These are phyloP conservation scores for Pseudogymnoascus sp. DNA, from an alignment of 2,329 filamentous ascomycete genomes.

Conservation along the genomic window DNA sequence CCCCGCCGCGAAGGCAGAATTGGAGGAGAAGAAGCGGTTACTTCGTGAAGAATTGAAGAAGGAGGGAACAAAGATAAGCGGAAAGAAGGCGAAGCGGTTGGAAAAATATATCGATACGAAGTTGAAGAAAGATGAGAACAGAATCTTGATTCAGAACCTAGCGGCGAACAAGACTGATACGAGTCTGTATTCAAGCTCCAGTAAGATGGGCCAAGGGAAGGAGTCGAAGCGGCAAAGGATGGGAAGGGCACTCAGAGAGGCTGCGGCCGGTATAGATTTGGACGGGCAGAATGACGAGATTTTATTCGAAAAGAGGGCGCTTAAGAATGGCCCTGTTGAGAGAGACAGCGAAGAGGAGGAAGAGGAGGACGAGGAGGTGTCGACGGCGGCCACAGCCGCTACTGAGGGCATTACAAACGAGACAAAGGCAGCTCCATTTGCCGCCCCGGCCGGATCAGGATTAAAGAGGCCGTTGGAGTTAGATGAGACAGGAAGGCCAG, in stretches of 20 bases:
- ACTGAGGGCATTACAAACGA: slow-evolving; percentile 6
- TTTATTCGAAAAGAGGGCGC: slow-evolving; percentile 41
- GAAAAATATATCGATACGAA: slow-evolving; percentile 79
- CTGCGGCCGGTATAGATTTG: slow-evolving; percentile 50
- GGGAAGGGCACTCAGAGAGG: slow-evolving; percentile 55
- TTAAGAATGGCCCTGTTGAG: slow-evolving; percentile 27
- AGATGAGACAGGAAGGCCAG: slow-evolving; percentile 65
- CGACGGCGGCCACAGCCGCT: slow-evolving; percentile 13
- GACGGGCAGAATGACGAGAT: slow-evolving; percentile 40
- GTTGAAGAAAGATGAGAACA: slow-evolving; percentile 86
- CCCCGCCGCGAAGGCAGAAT: slow-evolving; percentile 38
- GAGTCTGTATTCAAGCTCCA: slow-evolving; percentile 69
- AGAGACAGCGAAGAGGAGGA: slow-evolving; percentile 23
- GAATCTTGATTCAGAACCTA: slow-evolving; percentile 75
- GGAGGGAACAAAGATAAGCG: slow-evolving; percentile 48
- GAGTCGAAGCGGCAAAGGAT: slow-evolving; percentile 67
- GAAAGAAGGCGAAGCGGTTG: slow-evolving; percentile 59
- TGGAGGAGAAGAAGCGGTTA: slow-evolving; percentile 47
- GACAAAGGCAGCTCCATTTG: background rate
- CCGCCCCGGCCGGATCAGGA: slow-evolving; percentile 36
- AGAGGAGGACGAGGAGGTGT: slow-evolving; percentile 19
- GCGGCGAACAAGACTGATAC: slow-evolving; percentile 75
- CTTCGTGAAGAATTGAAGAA: slow-evolving; percentile 47
- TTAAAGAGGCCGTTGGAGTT: slow-evolving; percentile 80
- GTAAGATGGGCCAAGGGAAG: slow-evolving; percentile 63